Evolutionary conservation across 2,329 filamentous ascomycete species (phyloP).

Genomic region (Fonsecaea pedrosoi): DNA sequence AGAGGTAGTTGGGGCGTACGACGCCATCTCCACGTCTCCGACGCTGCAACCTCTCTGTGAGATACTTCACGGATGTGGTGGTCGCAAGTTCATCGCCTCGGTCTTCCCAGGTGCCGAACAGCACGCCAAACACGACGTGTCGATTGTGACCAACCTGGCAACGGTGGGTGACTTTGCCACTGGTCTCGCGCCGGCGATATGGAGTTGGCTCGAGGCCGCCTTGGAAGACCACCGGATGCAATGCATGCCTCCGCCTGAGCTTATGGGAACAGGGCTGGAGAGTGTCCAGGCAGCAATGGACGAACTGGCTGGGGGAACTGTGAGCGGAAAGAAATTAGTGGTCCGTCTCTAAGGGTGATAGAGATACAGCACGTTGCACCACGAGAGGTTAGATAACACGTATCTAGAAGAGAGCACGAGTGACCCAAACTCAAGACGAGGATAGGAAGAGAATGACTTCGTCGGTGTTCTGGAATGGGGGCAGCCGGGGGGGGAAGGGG

Average conservation of each 20-base stretch:
- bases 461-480: too few relatives aligned
- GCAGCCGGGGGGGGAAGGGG: too few relatives aligned
- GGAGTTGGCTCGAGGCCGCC: slow-evolving; percentile 7
- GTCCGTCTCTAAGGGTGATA: neutral
- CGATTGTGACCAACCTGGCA: slow-evolving; percentile 9
- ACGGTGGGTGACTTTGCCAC: neutral
- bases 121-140: slow-evolving; percentile 2
- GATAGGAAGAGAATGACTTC: too few relatives aligned
- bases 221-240: slow-evolving; percentile 2
- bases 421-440: too few relatives aligned
- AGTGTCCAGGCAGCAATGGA: slow-evolving; percentile 9
- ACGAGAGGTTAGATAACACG: too few relatives aligned
- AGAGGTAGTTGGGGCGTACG: slow-evolving; percentile 15
- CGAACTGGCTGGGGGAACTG: slow-evolving; percentile 7
- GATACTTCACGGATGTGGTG: slow-evolving; percentile 1
- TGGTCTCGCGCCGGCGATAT: neutral
- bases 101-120: slow-evolving; percentile 12
- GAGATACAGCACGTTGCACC: too few relatives aligned
- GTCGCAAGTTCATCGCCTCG: slow-evolving; percentile 12
- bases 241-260: slow-evolving; percentile 6
- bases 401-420: neutral
- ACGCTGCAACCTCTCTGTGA: slow-evolving; percentile 8
- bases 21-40: slow-evolving; percentile 8
- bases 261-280: slow-evolving; percentile 7
- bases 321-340: slow-evolving; percentile 12